phyloP scores from a whole-genome alignment of 192 early-diverging fungal species.

The Paraglomus occultum region DNA sequence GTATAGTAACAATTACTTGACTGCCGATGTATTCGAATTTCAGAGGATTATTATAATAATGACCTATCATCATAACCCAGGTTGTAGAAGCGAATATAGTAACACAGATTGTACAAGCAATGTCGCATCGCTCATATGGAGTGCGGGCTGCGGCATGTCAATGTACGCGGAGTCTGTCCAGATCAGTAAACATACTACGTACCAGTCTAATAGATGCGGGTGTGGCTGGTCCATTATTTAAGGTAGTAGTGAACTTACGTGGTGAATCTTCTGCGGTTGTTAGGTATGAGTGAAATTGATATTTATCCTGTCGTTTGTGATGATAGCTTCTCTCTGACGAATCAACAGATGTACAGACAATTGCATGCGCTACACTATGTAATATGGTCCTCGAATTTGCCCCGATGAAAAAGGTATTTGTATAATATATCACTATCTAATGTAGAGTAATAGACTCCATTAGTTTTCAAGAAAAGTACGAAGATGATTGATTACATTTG shows the following conservation, averaged over 20 bases:
- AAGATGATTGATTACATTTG: not conserved
- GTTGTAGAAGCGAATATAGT: conserved; percentile 78
- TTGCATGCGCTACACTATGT: conserved; percentile 76
- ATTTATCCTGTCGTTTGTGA: conserved; percentile 2
- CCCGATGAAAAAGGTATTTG: conserved; percentile 62
- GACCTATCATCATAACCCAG: conserved; percentile 19
- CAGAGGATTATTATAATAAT: not conserved
- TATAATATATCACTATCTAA: not conserved
- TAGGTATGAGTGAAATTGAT: not conserved
- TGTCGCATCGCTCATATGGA: conserved; percentile 53
- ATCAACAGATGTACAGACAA: conserved; percentile 58
- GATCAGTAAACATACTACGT: conserved; percentile 71
- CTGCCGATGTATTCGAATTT: not conserved
- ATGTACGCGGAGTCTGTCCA: conserved; percentile 72
- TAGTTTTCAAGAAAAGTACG: not conserved
- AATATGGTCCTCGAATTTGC: conserved; percentile 85
- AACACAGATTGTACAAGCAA: conserved; percentile 62
- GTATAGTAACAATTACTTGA: conserved; percentile 31
- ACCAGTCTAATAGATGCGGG: conserved; percentile 79
- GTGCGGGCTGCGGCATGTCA: conserved; percentile 77
- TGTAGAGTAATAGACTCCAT: too few relatives aligned
- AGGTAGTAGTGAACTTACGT: conserved; percentile 36
- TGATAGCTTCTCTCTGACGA: conserved; percentile 58
- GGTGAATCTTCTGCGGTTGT: not conserved
- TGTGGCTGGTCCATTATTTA: conserved; percentile 64